phyloP scores from a whole-genome alignment of 495 filamentous ascomycete species.

The Glarea lozoyensis region DNA sequence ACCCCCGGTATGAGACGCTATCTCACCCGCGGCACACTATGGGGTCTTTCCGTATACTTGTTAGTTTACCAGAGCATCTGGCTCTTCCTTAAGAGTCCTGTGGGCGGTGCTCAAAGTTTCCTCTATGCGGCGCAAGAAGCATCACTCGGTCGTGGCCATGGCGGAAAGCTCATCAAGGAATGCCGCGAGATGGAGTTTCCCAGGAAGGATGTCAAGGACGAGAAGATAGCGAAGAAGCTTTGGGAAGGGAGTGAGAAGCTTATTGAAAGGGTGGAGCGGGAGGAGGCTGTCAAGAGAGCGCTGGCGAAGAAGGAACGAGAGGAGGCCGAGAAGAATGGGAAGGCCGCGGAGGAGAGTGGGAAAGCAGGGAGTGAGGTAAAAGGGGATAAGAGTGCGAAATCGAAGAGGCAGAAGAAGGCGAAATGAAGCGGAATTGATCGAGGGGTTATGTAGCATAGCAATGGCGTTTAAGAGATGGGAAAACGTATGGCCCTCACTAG shows the following conservation, averaged over 20 bases:
- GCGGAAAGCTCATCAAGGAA: conserved; percentile 77
- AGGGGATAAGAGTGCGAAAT: conserved; percentile 28
- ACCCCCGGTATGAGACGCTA: conserved; percentile 83
- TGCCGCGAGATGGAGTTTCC: conserved; percentile 66
- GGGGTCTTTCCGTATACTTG: conserved; percentile 73
- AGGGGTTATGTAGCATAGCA: background rate
- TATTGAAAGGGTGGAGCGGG: conserved; percentile 75
- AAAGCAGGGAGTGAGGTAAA: conserved; percentile 36
- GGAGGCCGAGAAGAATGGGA: conserved; percentile 33
- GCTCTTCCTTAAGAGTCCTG: conserved; percentile 75
- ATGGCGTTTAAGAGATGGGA: conserved; percentile 1
- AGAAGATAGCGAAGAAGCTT: conserved; percentile 67
- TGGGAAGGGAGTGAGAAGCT: conserved; percentile 85
- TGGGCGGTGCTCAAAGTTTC: conserved; percentile 79
- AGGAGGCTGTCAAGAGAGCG: conserved; percentile 51
- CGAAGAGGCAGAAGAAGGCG: conserved; percentile 33
- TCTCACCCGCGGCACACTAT: conserved; percentile 74
- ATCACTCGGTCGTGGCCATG: conserved; percentile 47
- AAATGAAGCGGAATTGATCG: background rate
- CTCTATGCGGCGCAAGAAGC: conserved; percentile 79
- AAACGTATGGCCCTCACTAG: too few species aligned
- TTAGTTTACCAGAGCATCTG: conserved; percentile 73
- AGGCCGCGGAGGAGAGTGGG: conserved; percentile 29
- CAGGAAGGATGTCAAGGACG: conserved; percentile 67
- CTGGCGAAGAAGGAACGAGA: conserved; percentile 60